Conservation (phyloP, 352 stramenopile species). For the Globisporangium paroecandrum region DNA sequence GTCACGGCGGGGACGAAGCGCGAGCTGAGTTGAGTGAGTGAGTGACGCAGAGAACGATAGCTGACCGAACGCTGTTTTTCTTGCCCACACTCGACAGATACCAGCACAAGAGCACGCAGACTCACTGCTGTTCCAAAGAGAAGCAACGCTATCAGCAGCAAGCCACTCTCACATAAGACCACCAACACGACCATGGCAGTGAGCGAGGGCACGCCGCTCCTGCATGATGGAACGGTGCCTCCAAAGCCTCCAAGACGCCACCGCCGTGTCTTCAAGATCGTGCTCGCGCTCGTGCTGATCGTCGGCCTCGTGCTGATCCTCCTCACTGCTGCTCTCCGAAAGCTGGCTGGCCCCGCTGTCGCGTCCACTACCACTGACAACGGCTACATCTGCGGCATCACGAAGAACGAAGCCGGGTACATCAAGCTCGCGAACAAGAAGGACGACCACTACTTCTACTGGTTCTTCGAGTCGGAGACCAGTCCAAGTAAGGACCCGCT, state of each 20-base stretch:
- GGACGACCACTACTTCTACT: conserved; percentile 46
- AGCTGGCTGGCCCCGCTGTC: background rate
- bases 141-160: background rate
- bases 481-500: conserved; percentile 25
- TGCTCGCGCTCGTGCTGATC: background rate
- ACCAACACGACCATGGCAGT: background rate
- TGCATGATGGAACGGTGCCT: background rate
- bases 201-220: background rate
- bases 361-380: background rate
- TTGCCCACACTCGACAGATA: too few relatives aligned
- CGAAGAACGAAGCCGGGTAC: conserved; percentile 28
- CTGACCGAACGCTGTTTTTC: background rate
- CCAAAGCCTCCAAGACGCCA: background rate
- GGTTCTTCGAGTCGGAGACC: conserved; percentile 33
- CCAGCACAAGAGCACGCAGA: too few relatives aligned
- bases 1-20: background rate
- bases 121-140: background rate
- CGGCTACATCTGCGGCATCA: conserved; percentile 20
- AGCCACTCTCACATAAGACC: background rate
- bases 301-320: background rate
- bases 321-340: background rate
- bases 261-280: background rate
- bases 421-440: conserved; percentile 32
- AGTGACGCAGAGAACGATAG: background rate
- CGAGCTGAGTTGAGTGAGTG: background rate